Base-by-base conservation (phyloP, 805 yeast species). In the Teunomyces pallodes region DNA sequence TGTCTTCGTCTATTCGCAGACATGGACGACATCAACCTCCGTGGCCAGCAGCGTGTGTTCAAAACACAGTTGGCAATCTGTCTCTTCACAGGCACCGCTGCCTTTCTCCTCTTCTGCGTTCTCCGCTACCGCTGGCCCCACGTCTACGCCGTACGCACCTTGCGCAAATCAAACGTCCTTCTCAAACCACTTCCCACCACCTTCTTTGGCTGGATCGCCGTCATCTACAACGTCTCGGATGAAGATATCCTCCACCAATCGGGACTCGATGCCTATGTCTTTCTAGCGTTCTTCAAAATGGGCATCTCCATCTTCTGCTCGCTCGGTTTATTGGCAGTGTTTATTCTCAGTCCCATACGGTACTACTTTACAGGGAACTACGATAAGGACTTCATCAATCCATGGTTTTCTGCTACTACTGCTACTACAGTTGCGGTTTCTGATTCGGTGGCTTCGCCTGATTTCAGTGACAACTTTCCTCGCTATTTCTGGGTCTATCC, bases 21-120 rank as follows among this genome's bases (percentile, higher is more conserved):
- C 12, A 41, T 41, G 13, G 69, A 66, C 36, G 64, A 67, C 29
- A 68, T 75, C 5, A 75, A 77, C 16, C 65, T 69, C 20, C 67
- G 70, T 46, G 77, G 76, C 54, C 70, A 78, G 36, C 84, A 79
- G 60, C 71, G 83, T n/a, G 81, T 81, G 44, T 81, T 81, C 62
- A 73, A 72, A 42, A 78, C 82, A 10, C 86, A 81, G 58, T 62
- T 81, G 43, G 66, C 69, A 48, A 66, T 81, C 35, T 80, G 84
- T 50, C 57, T 75, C 2, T 57, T 70, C 42, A 58, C 76, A n/a
- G 86, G 86, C 0, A 30, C 68, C 6, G 50, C 70, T 9, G 70
- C 80, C 24, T 79, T 81, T 49, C 43, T 73, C 9, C 54, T 75
- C 17, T 81, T 81, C 57, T 81, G 86, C 53, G 52, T 77, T 29